Evolutionary conservation across 2,329 filamentous ascomycete genomes (phyloP).

Genomic region (Sarocladium oryzae): DNA sequence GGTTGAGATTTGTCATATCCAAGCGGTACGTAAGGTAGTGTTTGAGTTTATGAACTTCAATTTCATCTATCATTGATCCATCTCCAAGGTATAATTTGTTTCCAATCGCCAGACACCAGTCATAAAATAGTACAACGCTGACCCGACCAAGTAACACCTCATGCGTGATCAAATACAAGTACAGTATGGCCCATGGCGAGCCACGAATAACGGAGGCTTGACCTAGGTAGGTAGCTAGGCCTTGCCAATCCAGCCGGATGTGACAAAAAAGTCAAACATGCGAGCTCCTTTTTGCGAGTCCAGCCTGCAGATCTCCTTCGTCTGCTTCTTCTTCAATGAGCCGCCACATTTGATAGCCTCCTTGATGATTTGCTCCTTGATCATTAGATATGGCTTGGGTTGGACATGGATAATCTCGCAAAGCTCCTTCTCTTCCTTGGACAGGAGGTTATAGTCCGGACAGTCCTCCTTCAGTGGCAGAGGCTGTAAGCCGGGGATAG

Average conservation of each 20-base stretch:
- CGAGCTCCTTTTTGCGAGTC: conserved; percentile 79
- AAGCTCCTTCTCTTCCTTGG: conserved; percentile 75
- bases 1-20: neutral
- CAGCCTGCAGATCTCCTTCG: conserved; percentile 75
- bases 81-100: neutral
- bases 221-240: no score
- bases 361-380: conserved; percentile 88
- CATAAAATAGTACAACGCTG: neutral
- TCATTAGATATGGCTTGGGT: conserved; percentile 89
- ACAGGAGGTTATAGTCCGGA: conserved; percentile 78
- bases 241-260: conserved; percentile 86
- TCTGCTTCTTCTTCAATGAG: conserved; percentile 86
- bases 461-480: conserved; percentile 68
- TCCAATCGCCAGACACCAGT: conserved; percentile 3
- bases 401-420: conserved; percentile 79
- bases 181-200: no score
- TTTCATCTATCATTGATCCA: neutral
- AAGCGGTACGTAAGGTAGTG: neutral
- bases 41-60: neutral
- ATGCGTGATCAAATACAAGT: conserved; percentile 4
- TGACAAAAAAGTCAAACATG: conserved; percentile 92
- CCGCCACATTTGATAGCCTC: conserved; percentile 88
- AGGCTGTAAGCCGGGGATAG: conserved; percentile 55
- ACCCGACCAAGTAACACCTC: neutral
- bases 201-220: no score